phyloP scores from a whole-genome alignment of 2,329 filamentous ascomycete species.

The Hymenotorrendiella dingleyae region DNA sequence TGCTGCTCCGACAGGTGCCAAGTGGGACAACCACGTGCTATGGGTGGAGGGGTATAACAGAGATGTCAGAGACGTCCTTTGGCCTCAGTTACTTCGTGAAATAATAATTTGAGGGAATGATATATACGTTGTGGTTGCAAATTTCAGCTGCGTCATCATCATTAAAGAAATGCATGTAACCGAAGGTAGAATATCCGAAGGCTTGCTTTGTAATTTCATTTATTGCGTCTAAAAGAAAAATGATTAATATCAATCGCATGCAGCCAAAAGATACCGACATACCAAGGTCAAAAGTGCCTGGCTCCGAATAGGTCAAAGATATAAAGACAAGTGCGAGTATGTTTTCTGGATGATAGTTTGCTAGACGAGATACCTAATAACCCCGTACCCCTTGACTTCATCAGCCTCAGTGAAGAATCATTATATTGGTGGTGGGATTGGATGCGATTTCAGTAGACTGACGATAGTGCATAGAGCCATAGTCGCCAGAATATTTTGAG shows the following conservation, averaged over 20 bases:
- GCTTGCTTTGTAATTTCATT: slow-evolving; percentile 6
- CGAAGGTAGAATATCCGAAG: slow-evolving; percentile 10
- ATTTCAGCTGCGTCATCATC: slow-evolving; percentile 10
- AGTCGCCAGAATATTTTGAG: too few species aligned
- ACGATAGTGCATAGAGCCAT: too few species aligned
- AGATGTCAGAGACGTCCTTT: not conserved
- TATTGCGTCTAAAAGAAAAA: slow-evolving; percentile 1
- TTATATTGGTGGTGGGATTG: too few species aligned
- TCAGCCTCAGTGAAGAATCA: not conserved
- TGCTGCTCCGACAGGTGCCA: not conserved
- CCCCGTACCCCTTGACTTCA: not conserved
- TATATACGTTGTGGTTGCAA: not conserved
- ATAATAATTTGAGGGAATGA: not conserved
- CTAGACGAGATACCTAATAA: slow-evolving; percentile 10
- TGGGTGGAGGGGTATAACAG: not conserved
- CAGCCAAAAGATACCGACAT: not conserved
- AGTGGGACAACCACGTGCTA: not conserved
- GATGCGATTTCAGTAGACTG: too few species aligned
- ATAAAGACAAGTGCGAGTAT: slow-evolving; percentile 9
- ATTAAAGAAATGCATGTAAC: slow-evolving; percentile 13
- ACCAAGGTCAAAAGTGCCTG: slow-evolving; percentile 6
- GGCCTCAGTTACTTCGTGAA: not conserved
- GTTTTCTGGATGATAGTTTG: slow-evolving; percentile 9
- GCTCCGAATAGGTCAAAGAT: slow-evolving; percentile 7
- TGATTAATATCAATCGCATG: not conserved